Base-by-base conservation (phyloP, 306 rosid species). In the Comarum palustre region DNA sequence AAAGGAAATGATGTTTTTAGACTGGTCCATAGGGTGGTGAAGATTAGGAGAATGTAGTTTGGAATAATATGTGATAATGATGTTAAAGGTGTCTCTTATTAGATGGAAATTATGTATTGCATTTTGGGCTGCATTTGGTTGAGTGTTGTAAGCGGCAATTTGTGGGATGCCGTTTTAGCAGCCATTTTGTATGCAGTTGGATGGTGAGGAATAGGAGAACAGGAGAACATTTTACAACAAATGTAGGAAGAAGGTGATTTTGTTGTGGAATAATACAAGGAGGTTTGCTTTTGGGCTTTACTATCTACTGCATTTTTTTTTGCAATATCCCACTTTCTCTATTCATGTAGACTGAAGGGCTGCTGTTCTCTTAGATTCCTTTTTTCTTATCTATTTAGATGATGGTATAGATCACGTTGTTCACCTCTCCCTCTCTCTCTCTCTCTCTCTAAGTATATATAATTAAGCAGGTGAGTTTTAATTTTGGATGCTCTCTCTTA, bases 321-420 rank as follows among this genome's bases (percentile, higher is more conserved):
- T 8, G 36, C 58, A 2, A 47, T 29, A 29, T 32, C 34, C 45
- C 73, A 19, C 16, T 9, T 68, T 11, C 3, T 27, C 20, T 68
- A 58, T 29, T 20, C 22, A 4, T 17, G 12, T 48, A 51, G 41
- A 16, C 25, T 45, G 72, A 50, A 45, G n/a, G 34, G 71, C 71
- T 67, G 19, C 8, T 12, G 10, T 14, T 22, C 54, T 67, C 19
- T 57, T 43, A 25, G 54, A 67, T 36, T 16, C 25, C 9, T 45
- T 68, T 43, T 68, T 25, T 20, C 15, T 68, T 47, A 68, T 22
- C 59, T 68, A 36, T 45, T 29, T 45, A 16, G 68, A 39, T 39
- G n/a, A 62, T 62, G 43, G 12, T 36, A 62, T 4, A 19, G 12
- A 27, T 47, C 32, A 8, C 29, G 41, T 27, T 19, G 48, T 68